Evolutionary conservation across 139 green algal species (phyloP).

Genomic region (Mychonastes homosphaera): DNA sequence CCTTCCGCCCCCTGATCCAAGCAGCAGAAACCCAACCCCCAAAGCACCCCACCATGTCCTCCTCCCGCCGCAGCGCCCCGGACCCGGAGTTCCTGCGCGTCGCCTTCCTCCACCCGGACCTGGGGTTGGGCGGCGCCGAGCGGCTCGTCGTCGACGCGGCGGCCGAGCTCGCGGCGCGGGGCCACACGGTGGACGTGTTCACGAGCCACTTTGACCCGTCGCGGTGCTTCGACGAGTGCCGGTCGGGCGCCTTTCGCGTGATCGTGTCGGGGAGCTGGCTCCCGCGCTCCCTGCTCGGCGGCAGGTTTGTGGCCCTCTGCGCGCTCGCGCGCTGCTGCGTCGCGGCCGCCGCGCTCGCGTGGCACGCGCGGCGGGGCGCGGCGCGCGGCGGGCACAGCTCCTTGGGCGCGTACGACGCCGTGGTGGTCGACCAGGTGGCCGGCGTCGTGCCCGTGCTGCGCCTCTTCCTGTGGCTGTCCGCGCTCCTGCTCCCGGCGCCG

Average conservation of each 20-base stretch:
- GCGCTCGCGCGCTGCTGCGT: constrained; percentile 75
- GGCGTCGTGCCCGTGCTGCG: constrained; percentile 63
- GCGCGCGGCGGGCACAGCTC: constrained; percentile 8
- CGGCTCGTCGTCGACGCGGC: constrained; percentile 91
- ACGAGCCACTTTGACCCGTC: constrained; percentile 77
- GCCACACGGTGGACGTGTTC: constrained; percentile 82
- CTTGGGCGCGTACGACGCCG: constrained; percentile 50
- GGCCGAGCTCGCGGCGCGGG: constrained; percentile 55
- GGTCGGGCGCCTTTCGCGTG: constrained; percentile 62
- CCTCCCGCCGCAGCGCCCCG: too few relatives aligned
- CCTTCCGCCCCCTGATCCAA: constrained; percentile 13
- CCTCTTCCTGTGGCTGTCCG: too few relatives aligned
- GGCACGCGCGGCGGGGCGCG: constrained; percentile 20
- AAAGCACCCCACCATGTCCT: too few relatives aligned
- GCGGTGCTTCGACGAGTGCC: constrained; percentile 86
- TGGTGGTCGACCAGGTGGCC: constrained; percentile 82
- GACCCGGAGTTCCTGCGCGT: constrained; percentile 44
- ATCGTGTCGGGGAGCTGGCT: constrained; percentile 73
- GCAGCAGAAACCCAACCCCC: not conserved
- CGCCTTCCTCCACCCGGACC: constrained; percentile 86
- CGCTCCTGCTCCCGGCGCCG: too few relatives aligned
- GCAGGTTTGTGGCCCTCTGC: constrained; percentile 64
- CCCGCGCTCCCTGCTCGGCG: constrained; percentile 58
- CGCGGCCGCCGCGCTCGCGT: constrained; percentile 53
- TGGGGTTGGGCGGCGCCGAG: constrained; percentile 90